Conservation (phyloP, 2,329 filamentous ascomycete species). For the Cercospora zeae-maydis region DNA sequence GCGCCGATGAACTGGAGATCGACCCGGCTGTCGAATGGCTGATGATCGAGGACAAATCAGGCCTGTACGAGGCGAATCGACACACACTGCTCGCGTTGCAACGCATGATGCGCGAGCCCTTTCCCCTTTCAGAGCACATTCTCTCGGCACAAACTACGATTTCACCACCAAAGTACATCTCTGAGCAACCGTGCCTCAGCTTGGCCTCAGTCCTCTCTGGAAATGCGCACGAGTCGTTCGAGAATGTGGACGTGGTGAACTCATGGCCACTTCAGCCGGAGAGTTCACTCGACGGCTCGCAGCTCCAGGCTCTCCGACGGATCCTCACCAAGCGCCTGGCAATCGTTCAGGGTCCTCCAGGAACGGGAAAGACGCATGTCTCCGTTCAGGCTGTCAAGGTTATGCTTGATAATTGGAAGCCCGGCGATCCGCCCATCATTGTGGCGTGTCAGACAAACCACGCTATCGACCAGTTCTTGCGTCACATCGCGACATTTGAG, state of each 20-base stretch:
- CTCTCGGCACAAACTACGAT: constrained; percentile 49
- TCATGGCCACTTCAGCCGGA: constrained; percentile 50
- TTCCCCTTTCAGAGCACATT: constrained; percentile 62
- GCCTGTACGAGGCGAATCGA: constrained; percentile 74
- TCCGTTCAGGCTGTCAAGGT: constrained; percentile 68
- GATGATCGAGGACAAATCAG: constrained; percentile 72
- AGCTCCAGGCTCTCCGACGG: constrained; percentile 62
- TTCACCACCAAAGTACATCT: constrained; percentile 52
- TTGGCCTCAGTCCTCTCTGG: constrained; percentile 38
- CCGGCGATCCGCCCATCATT: constrained; percentile 64
- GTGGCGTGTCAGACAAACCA: constrained; percentile 88
- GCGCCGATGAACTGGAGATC: constrained; percentile 58
- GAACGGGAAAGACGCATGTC: constrained; percentile 74
- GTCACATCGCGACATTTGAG: constrained; percentile 60
- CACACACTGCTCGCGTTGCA: constrained; percentile 73
- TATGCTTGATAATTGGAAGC: constrained; percentile 57
- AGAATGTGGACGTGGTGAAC: constrained; percentile 53
- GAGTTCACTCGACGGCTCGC: constrained; percentile 63
- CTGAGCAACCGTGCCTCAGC: constrained; percentile 49
- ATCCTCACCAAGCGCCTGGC: constrained; percentile 71
- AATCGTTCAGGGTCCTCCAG: constrained; percentile 79
- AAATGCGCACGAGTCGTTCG: constrained; percentile 38
- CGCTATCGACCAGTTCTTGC: constrained; percentile 77
- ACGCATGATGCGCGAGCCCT: constrained; percentile 55
- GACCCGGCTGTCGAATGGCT: constrained; percentile 67